These are phyloP conservation scores for Amanita jacksonii DNA, from an alignment of 768 basidiomycete species.

Conservation along the genomic window DNA sequence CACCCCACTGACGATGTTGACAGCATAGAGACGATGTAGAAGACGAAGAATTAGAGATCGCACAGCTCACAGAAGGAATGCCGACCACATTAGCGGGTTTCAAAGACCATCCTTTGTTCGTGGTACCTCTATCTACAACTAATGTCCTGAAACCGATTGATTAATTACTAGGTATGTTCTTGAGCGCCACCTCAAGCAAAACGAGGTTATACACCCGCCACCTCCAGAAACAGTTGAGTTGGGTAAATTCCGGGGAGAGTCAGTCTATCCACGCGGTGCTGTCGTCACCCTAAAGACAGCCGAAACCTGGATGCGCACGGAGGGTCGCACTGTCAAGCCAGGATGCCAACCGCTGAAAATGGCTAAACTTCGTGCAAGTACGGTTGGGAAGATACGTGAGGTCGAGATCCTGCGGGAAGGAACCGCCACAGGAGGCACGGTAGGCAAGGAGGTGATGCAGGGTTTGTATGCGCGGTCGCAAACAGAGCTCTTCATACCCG, in stretches of 20 bases:
- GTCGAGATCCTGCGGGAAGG: conserved; percentile 34
- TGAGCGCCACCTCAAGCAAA: conserved; percentile 77
- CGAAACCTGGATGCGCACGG: conserved; percentile 88
- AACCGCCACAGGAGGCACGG: conserved; percentile 18
- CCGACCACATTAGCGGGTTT: conserved; percentile 85
- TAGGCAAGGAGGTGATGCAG: conserved; percentile 58
- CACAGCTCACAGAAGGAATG: conserved; percentile 85
- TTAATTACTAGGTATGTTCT: conserved; percentile 58
- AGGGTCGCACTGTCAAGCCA: conserved; percentile 62
- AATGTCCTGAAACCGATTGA: conserved; percentile 3
- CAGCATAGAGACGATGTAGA: conserved; percentile 91
- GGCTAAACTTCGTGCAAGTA: conserved; percentile 78
- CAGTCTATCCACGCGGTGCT: conserved; percentile 79
- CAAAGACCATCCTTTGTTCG: conserved; percentile 90
- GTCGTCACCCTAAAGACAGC: conserved; percentile 84
- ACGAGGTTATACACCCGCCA: conserved; percentile 75
- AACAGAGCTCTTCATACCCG: conserved; percentile 73
- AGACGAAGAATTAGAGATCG: conserved; percentile 75
- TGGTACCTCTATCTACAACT: not conserved
- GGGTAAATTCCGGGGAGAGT: conserved; percentile 87
- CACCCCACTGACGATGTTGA: conserved; percentile 11
- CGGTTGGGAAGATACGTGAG: conserved; percentile 69
- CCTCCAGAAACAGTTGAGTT: conserved; percentile 55
- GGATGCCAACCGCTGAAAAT: conserved; percentile 84
- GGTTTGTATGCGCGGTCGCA: conserved; percentile 80